Percentiles rank a stretch among this genome's conserved stretches.
Evolutionary conservation across 1,139 yeast species (phyloP).

Genomic region (Geotrichum histeridarum): DNA sequence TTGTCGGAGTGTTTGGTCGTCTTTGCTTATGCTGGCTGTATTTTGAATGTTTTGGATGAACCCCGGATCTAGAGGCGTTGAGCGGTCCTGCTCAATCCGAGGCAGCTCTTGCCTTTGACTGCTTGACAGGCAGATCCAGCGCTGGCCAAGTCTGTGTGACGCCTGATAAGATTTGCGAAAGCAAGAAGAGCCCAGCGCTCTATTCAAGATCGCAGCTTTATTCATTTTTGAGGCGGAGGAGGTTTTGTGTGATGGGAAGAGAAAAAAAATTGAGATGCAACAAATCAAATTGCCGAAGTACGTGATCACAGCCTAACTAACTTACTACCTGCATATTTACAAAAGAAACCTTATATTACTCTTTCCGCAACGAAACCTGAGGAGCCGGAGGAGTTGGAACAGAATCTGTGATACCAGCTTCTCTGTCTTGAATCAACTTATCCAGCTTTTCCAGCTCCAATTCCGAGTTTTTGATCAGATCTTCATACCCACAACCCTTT

Average conservation of each 20-base stretch:
- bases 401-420: not conserved
- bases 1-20: conserved; percentile 15
- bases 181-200: not conserved
- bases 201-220: not conserved
- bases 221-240: too few species aligned
- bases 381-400: not conserved
- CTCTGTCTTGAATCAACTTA: conserved; percentile 20
- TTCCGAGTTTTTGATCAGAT: conserved; percentile 61
- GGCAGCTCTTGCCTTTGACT: not conserved
- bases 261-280: not conserved
- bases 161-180: not conserved
- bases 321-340: not conserved
- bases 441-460: conserved; percentile 53
- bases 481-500: conserved; percentile 59
- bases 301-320: not conserved
- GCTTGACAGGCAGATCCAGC: not conserved
- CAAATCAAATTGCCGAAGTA: too few species aligned
- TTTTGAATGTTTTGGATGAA: not conserved
- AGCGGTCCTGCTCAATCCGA: not conserved
- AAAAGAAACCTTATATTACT: not conserved
- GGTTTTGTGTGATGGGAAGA: not conserved
- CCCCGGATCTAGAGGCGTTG: not conserved
- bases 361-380: not conserved
- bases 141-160: not conserved
- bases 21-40: not conserved